Percentiles rank a stretch among this genome's conserved stretches.
phyloP scores from a whole-genome alignment of 1,139 yeast species.

The Candida anutae region DNA sequence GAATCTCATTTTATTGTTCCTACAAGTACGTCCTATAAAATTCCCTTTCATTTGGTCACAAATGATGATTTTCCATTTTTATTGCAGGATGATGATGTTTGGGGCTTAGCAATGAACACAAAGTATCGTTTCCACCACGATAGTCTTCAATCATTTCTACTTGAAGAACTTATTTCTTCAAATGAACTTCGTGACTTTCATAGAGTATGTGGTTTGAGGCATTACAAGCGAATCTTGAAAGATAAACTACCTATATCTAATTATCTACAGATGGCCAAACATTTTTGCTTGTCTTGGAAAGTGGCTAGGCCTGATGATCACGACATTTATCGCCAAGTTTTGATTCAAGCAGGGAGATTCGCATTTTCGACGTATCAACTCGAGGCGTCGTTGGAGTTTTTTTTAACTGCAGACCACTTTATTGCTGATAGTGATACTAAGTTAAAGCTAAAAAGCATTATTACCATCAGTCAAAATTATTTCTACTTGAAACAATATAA shows the following conservation, averaged over 20 bases:
- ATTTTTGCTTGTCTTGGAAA: conserved; percentile 21
- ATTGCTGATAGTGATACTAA: conserved; percentile 13
- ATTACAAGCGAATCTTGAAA: conserved; percentile 18
- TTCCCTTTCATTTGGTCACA: conserved; percentile 36
- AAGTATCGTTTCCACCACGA: conserved; percentile 31
- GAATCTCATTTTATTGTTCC: conserved; percentile 30
- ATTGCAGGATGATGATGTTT: conserved; percentile 26
- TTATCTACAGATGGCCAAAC: conserved; percentile 28
- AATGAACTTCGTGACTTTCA: conserved; percentile 27
- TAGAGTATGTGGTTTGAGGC: conserved; percentile 36
- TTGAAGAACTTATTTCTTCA: conserved; percentile 16
- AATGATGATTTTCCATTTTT: conserved; percentile 28
- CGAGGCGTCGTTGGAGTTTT: conserved; percentile 22
- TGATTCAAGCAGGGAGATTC: conserved; percentile 30
- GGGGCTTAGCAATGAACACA: conserved; percentile 28
- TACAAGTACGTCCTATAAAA: conserved; percentile 37
- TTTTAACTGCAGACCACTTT: conserved; percentile 21
- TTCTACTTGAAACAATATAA: conserved; percentile 20
- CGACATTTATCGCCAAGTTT: conserved; percentile 21
- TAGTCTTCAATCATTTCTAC: conserved; percentile 20
- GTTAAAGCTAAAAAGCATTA: conserved; percentile 16
- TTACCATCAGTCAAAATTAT: conserved; percentile 28
- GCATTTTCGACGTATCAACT: conserved; percentile 29
- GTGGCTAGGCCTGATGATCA: conserved; percentile 19
- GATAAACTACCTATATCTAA: conserved; percentile 15